Evolutionary conservation across 805 yeast genomes (phyloP).

Genomic region (fission yeast (Schizosaccharomyces pombe)): DNA sequence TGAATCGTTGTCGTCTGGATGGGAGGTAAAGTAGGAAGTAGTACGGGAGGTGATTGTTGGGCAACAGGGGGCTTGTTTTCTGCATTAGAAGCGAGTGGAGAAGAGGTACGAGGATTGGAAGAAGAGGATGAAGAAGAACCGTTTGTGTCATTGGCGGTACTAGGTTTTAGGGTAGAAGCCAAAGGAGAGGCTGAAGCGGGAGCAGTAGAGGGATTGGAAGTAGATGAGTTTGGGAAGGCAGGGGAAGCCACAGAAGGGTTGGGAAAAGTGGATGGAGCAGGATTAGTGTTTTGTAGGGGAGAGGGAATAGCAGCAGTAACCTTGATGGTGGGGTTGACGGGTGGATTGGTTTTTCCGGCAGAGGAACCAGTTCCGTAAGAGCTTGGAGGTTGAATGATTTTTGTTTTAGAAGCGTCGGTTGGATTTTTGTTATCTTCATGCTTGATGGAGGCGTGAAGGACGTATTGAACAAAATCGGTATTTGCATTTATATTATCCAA

Average conservation of each 20-base stretch:
- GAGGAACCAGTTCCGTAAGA: not conserved
- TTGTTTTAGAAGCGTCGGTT: not conserved
- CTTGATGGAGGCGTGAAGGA: not conserved
- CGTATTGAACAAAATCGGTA: not conserved
- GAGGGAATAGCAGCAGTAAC: not conserved
- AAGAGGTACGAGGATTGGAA: no score
- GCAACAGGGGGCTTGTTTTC: no score
- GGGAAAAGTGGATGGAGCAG: no score
- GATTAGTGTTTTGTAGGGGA: no score
- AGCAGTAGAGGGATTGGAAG: no score
- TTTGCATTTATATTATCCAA: not conserved
- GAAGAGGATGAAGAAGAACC: no score
- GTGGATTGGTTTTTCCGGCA: not conserved
- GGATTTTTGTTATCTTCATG: not conserved
- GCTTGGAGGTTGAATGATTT: not conserved
- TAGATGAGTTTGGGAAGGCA: conserved; percentile 69
- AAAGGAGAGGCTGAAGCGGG: no score
- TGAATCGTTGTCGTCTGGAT: no score
- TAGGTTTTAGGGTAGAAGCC: no score
- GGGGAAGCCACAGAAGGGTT: no score
- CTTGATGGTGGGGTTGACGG: not conserved
- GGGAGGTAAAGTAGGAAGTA: not conserved
- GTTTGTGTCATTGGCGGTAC: no score
- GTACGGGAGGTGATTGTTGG: not conserved
- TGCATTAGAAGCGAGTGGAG: no score